These are phyloP conservation scores for Blastomyces silverae DNA, from an alignment of 2,329 filamentous ascomycete genomes.

Conservation along the genomic window DNA sequence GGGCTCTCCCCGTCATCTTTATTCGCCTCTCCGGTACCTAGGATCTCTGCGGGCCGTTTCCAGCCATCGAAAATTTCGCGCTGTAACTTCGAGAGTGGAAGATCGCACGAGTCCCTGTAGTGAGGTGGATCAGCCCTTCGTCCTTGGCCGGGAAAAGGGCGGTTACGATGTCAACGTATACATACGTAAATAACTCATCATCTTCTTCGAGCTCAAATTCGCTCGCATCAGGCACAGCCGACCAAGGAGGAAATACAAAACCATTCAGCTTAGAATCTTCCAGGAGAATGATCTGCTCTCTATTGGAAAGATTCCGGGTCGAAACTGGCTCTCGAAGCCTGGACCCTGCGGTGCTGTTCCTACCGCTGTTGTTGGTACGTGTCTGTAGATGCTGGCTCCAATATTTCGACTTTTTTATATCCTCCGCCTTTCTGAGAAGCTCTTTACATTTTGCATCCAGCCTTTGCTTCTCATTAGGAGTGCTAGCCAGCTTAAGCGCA, in stretches of 20 bases:
- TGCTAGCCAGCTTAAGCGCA: conserved; percentile 57
- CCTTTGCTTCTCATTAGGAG: conserved; percentile 57
- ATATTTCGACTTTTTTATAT: conserved; percentile 54
- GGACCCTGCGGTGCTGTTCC: conserved; percentile 23
- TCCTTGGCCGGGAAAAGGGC: not conserved
- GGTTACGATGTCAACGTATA: conserved; percentile 19
- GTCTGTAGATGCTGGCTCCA: conserved; percentile 27
- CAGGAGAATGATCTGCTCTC: conserved; percentile 69
- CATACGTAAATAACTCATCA: conserved; percentile 58
- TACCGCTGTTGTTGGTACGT: conserved; percentile 10
- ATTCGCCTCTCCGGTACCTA: conserved; percentile 30
- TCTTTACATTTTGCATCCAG: conserved; percentile 62
- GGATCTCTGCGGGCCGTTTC: conserved; percentile 66
- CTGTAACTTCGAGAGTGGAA: conserved; percentile 70
- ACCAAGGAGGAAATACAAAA: conserved; percentile 80
- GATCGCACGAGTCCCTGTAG: conserved; percentile 58
- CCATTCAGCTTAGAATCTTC: conserved; percentile 75
- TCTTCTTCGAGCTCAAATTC: conserved; percentile 55
- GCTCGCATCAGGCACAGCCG: conserved; percentile 50
- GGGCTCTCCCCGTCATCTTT: conserved; percentile 20
- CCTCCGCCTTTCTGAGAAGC: conserved; percentile 65
- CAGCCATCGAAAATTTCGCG: conserved; percentile 71
- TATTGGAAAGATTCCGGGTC: conserved; percentile 56
- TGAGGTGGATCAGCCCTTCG: conserved; percentile 20
- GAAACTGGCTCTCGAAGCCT: conserved; percentile 46